A percentile compares a stretch with the other conserved stretches of the same genome.
These are phyloP conservation scores for Penicillium polonicum DNA, from an alignment of 2,329 filamentous ascomycete species.

Conservation along the genomic window DNA sequence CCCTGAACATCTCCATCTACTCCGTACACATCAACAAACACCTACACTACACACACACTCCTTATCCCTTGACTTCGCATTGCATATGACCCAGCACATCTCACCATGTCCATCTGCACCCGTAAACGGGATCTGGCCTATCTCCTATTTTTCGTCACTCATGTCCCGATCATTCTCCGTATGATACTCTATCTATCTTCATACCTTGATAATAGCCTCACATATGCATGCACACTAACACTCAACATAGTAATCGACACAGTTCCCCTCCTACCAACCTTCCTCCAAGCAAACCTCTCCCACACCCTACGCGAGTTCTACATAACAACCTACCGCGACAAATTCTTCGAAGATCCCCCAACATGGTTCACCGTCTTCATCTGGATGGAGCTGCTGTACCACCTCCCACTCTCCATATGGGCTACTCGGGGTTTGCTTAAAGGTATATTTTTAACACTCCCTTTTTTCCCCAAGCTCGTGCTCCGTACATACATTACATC, in stretches of 20 bases:
- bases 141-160: conserved; percentile 61
- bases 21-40: neutral
- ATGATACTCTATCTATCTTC: conserved; percentile 14
- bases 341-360: conserved; percentile 61
- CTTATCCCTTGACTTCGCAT: neutral
- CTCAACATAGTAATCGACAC: conserved; percentile 57
- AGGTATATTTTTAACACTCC: conserved; percentile 38
- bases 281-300: conserved; percentile 52
- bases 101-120: conserved; percentile 19
- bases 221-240: neutral
- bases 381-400: conserved; percentile 60
- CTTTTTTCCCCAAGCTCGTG: neutral
- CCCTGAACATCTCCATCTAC: too few relatives aligned
- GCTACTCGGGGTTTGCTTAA: conserved; percentile 55
- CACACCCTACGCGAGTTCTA: conserved; percentile 56
- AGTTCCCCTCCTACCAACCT: conserved; percentile 56
- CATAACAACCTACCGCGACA: conserved; percentile 60
- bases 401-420: conserved; percentile 62
- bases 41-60: neutral
- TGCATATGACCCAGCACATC: conserved; percentile 11
- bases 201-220: neutral
- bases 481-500: neutral
- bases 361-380: conserved; percentile 60
- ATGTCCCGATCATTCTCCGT: conserved; percentile 63
- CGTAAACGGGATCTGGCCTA: conserved; percentile 44